Evolutionary conservation across 495 filamentous ascomycete species (phyloP), one percentile per base, ranked within the genome.

Genomic region (Penicilliopsis zonata): DNA sequence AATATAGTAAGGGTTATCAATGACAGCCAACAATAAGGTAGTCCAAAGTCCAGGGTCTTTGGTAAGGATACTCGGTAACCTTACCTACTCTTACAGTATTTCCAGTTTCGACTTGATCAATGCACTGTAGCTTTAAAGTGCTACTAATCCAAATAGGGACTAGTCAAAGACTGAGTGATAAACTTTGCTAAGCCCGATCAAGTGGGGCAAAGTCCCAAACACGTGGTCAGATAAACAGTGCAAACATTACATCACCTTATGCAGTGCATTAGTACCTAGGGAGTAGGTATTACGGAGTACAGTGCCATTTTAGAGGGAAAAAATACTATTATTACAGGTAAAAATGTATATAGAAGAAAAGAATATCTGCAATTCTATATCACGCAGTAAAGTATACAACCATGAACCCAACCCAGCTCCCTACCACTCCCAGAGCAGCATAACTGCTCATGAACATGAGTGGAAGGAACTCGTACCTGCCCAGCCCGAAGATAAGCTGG

Each of bases 371-470:
- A 32, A 5, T 13, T 24, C 3, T 21, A 19, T 13, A 33, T 15
- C 34, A 82, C 33, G 74, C 73, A 1, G 76, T 80, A 55, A 94
- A 88, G 55, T 86, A 94, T 23, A 98, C 82, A 15, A 94, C 86
- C 67, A 83, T 72, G 50, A 95, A 94, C 13, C 90, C 87, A 33
- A 96, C 48, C 88, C 88, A 96, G 63, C 90, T 98, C 3, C 84
- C 90, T 9, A 95, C 75, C 1, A 98, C 85, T n/a, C 90, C 90
- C 24, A 96, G 55, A 13, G 90, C 90, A 10, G 81, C 88, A 59
- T 98, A 98, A 27, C 82, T 80, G 58, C 88, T 95, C 49, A 76
- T 94, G 49, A 96, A 92, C 90, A 98, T 95, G 39, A 96, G 55
- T 10, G 90, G 90, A 18, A 96, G 54, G 53, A 96, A 98, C 57